Evolutionary conservation across 306 rosid species (phyloP).

Genomic region (Dalbergia cultrata): DNA sequence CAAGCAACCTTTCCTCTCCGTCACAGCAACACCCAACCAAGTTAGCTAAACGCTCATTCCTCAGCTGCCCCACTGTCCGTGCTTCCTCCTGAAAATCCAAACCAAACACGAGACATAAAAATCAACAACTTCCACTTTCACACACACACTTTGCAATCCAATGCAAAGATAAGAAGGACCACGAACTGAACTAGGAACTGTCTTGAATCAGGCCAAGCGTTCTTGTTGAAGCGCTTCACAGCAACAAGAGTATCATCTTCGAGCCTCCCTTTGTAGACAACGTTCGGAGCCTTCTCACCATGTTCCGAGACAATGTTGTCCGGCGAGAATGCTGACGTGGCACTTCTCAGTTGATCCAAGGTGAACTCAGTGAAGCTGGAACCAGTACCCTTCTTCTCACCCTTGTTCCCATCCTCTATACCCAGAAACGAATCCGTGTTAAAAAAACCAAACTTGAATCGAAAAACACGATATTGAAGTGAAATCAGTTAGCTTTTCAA

Average conservation of each 20-base stretch:
- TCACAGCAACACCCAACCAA: conserved; percentile 87
- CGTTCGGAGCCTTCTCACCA: conserved; percentile 92
- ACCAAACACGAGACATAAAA: conserved; percentile 19
- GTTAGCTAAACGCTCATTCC: conserved; percentile 75
- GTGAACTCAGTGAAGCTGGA: conserved; percentile 71
- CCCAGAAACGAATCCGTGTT: conserved; percentile 39
- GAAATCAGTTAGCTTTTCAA: not conserved
- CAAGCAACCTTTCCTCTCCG: conserved; percentile 78
- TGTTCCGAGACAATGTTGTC: conserved; percentile 85
- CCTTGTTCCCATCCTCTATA: conserved; percentile 61
- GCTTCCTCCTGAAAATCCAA: conserved; percentile 76
- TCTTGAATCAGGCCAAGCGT: conserved; percentile 88
- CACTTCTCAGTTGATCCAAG: conserved; percentile 68
- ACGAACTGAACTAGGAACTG: conserved; percentile 74
- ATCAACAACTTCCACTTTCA: conserved; percentile 7
- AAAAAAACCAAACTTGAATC: conserved; percentile 28
- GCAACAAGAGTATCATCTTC: conserved; percentile 69
- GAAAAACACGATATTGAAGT: not conserved
- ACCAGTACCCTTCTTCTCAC: conserved; percentile 51
- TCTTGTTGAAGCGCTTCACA: conserved; percentile 79
- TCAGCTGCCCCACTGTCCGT: conserved; percentile 73
- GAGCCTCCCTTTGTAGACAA: conserved; percentile 73
- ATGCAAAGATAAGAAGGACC: conserved; percentile 6
- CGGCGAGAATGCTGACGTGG: conserved; percentile 73
- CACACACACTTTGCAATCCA: not conserved